A percentile compares a stretch with the other conserved stretches of the same genome.
phyloP scores from a whole-genome alignment of 331 rosid genomes.

The Quercus lobata region DNA sequence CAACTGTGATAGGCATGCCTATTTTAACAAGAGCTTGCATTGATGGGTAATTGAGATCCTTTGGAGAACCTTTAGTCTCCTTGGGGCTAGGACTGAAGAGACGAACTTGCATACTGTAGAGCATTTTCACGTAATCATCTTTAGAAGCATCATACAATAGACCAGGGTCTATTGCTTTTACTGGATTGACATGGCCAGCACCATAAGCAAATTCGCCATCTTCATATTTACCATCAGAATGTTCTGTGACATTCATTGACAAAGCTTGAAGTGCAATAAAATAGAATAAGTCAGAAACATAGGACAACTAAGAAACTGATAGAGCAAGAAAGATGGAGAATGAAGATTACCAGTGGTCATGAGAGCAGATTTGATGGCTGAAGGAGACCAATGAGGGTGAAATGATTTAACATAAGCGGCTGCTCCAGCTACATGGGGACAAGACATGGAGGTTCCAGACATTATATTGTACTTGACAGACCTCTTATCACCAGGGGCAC shows the following conservation, averaged over 20 bases:
- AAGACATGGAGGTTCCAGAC: conserved; percentile 12
- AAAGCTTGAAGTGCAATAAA: background rate
- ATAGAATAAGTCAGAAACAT: background rate
- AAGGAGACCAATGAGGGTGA: conserved; percentile 18
- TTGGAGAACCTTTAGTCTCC: background rate
- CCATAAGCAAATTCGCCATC: conserved; percentile 14
- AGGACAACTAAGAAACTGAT: too few species aligned
- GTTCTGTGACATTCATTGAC: background rate
- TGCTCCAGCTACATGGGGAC: conserved; percentile 13
- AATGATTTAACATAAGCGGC: conserved; percentile 13
- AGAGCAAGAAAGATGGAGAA: too few species aligned
- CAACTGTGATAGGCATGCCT: background rate
- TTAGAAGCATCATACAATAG: background rate
- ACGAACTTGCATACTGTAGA: background rate
- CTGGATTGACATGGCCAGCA: conserved; percentile 14
- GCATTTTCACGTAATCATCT: conserved; percentile 3
- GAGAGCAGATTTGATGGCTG: conserved; percentile 22
- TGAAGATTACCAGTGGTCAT: conserved; percentile 3
- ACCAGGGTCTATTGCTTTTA: conserved; percentile 10
- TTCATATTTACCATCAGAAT: background rate
- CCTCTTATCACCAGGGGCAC: background rate
- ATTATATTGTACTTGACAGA: background rate
- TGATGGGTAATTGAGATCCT: conserved; percentile 11
- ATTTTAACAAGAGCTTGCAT: background rate
- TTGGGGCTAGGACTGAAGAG: background rate